phyloP scores from a whole-genome alignment of 2,329 filamentous ascomycete genomes.

The Fusarium euwallaceae region DNA sequence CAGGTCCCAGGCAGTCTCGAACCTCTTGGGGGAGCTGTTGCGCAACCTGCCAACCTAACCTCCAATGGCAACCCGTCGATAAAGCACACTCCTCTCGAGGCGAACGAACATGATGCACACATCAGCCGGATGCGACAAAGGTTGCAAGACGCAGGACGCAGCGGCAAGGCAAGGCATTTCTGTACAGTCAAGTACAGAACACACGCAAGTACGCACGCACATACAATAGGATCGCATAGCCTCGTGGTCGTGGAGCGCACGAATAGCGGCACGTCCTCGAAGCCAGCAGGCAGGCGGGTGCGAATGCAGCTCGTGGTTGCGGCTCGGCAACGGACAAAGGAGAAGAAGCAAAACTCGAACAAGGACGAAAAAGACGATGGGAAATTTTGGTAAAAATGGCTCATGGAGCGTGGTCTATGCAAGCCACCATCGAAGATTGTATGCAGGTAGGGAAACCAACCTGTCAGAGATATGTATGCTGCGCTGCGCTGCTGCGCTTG shows the following conservation, averaged over 20 bases:
- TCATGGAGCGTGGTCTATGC: slow-evolving; percentile 36
- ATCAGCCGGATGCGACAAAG: slow-evolving; percentile 2
- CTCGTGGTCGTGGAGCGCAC: neutral
- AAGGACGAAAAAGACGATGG: neutral
- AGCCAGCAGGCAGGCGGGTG: slow-evolving; percentile 2
- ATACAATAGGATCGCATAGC: slow-evolving; percentile 31
- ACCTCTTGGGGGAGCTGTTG: slow-evolving; percentile 10
- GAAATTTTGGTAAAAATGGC: slow-evolving; percentile 37
- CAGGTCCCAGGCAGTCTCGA: slow-evolving; percentile 31
- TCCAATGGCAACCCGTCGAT: slow-evolving; percentile 33
- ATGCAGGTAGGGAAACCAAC: slow-evolving; percentile 19
- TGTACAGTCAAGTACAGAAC: neutral
- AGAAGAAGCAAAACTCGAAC: slow-evolving; percentile 9
- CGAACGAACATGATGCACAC: slow-evolving; percentile 4
- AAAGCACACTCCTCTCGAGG: slow-evolving; percentile 24
- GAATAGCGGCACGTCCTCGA: neutral
- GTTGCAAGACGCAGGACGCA: slow-evolving; percentile 1
- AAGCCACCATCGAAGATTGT: slow-evolving; percentile 39
- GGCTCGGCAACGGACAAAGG: slow-evolving; percentile 17
- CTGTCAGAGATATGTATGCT: slow-evolving; percentile 6
- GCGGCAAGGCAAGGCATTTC: slow-evolving; percentile 17
- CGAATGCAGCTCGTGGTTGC: slow-evolving; percentile 5
- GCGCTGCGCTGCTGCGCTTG: neutral
- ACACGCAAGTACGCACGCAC: neutral
- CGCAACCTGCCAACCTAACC: slow-evolving; percentile 16